Conservation (phyloP, 371 early-diverging fungal genomes). For the Rhizopus sp. region DNA sequence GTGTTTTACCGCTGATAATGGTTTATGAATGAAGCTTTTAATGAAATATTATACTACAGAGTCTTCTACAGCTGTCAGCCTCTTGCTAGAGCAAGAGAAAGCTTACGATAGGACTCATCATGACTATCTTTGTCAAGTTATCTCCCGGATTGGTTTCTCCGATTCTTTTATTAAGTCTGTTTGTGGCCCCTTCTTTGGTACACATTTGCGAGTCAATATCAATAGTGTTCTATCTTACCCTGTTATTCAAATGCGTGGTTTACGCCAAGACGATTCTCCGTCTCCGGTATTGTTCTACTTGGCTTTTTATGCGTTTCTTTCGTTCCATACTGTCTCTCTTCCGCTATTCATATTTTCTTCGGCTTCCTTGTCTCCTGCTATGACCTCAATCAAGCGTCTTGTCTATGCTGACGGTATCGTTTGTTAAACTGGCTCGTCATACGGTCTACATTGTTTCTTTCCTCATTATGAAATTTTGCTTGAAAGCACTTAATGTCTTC, state of each 20-base stretch:
- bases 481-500: slow-evolving; percentile 19
- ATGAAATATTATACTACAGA: slow-evolving; percentile 8
- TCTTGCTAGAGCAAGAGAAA: slow-evolving; percentile 21
- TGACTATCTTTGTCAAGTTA: slow-evolving; percentile 4
- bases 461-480: slow-evolving; percentile 3
- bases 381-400: slow-evolving; percentile 14
- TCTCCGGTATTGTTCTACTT: slow-evolving; percentile 33
- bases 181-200: slow-evolving; percentile 6
- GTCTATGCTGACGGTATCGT: slow-evolving; percentile 26
- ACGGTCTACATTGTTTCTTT: slow-evolving; percentile 32
- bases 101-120: slow-evolving; percentile 21
- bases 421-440: slow-evolving; percentile 45
- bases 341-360: not conserved
- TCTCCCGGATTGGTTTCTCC: slow-evolving; percentile 8
- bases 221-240: slow-evolving; percentile 12
- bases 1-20: slow-evolving; percentile 13
- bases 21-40: not conserved
- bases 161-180: slow-evolving; percentile 2
- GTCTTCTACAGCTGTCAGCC: not conserved
- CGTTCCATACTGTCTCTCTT: not conserved
- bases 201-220: slow-evolving; percentile 2
- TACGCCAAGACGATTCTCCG: slow-evolving; percentile 32
- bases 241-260: slow-evolving; percentile 18
- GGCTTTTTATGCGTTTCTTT: slow-evolving; percentile 32
- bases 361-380: not conserved